phyloP scores from a whole-genome alignment of 495 filamentous ascomycete species.

The Halenospora varia region DNA sequence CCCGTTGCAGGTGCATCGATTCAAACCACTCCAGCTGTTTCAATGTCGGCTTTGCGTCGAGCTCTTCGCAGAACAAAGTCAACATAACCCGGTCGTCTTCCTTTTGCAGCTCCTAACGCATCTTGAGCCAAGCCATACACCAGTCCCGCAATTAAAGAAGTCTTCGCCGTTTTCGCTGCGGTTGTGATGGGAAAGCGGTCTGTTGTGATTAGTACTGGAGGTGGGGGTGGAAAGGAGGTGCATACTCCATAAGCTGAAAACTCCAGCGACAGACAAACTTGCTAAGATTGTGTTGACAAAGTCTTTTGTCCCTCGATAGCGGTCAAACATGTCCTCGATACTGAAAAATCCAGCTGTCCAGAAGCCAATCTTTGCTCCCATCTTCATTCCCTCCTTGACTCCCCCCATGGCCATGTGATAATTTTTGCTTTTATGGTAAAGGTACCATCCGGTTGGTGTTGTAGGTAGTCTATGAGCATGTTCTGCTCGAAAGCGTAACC shows the following conservation, averaged over 20 bases:
- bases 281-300: constrained; percentile 74
- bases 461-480: constrained; percentile 88
- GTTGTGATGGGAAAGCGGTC: constrained; percentile 79
- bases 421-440: constrained; percentile 97
- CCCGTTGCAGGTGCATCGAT: not conserved
- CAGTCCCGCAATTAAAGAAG: constrained; percentile 72
- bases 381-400: constrained; percentile 68
- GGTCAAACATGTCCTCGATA: constrained; percentile 82
- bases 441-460: constrained; percentile 82
- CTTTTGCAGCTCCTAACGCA: constrained; percentile 54
- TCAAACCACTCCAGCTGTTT: constrained; percentile 10
- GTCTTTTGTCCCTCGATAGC: constrained; percentile 65
- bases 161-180: constrained; percentile 78
- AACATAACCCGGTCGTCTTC: constrained; percentile 67
- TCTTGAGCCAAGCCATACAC: constrained; percentile 81
- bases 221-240: constrained; percentile 10
- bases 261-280: constrained; percentile 74
- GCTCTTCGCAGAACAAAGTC: constrained; percentile 53
- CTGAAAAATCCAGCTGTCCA: constrained; percentile 67
- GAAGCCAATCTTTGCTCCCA: constrained; percentile 64
- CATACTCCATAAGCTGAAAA: constrained; percentile 84
- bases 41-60: constrained; percentile 14
- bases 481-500: constrained; percentile 84
- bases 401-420: constrained; percentile 75
- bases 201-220: constrained; percentile 28